phyloP scores from a whole-genome alignment of 2,329 filamentous ascomycete genomes.

The Chrysosporium keratinophilum region DNA sequence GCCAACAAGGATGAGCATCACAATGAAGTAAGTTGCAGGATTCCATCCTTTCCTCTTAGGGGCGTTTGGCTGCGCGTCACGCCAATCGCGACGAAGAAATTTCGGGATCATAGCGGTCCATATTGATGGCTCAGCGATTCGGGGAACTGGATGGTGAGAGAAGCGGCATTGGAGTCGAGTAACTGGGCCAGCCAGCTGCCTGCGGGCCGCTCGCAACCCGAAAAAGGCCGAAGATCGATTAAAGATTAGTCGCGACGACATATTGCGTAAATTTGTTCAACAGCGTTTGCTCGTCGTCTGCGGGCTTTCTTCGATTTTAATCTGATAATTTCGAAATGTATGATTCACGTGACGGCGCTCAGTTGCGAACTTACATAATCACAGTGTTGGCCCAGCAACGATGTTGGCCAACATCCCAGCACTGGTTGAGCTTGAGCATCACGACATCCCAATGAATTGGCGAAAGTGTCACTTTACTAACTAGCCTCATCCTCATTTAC shows the following conservation, averaged over 20 bases:
- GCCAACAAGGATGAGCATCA: constrained; percentile 77
- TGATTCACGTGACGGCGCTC: background rate
- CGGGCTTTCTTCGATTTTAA: background rate
- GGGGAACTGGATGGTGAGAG: constrained; percentile 32
- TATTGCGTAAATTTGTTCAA: background rate
- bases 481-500: background rate
- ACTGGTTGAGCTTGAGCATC: constrained; percentile 5
- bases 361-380: background rate
- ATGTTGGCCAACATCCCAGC: constrained; percentile 15
- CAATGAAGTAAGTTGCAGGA: constrained; percentile 70
- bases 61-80: constrained; percentile 25
- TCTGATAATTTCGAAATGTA: background rate
- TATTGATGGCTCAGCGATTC: constrained; percentile 49
- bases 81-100: constrained; percentile 29
- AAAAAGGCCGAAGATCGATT: background rate
- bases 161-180: constrained; percentile 19
- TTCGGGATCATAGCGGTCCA: constrained; percentile 63
- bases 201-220: background rate
- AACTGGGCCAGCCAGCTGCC: background rate
- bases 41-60: constrained; percentile 59
- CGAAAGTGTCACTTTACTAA: background rate
- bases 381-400: constrained; percentile 13
- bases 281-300: background rate
- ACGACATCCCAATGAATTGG: background rate
- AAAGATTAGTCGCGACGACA: background rate